Conservation (phyloP, 176 grass and related monocot genomes). For the Carex littledalei region DNA sequence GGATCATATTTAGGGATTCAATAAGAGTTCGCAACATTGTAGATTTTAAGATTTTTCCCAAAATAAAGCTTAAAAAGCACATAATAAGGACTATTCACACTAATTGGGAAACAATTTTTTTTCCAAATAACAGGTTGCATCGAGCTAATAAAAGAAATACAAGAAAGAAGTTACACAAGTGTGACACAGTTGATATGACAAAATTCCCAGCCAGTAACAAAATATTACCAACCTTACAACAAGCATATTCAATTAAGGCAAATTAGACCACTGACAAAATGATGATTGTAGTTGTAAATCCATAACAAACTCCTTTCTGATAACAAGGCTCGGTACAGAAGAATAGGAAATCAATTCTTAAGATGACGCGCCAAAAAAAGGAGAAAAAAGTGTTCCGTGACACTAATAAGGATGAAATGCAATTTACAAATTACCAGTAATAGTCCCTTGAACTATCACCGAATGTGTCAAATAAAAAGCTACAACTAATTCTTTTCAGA, state of each 20-base stretch:
- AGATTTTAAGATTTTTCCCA: not conserved
- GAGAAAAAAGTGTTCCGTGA: not conserved
- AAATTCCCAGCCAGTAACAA: not conserved
- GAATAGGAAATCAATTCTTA: not conserved
- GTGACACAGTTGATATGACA: not conserved
- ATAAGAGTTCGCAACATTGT: not conserved
- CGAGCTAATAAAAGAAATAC: not conserved
- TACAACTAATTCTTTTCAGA: slow-evolving; percentile 6
- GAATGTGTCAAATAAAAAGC: slow-evolving; percentile 21
- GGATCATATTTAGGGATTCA: not conserved
- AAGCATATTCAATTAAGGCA: not conserved
- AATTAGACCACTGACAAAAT: not conserved
- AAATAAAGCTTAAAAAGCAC: not conserved
- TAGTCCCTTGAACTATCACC: slow-evolving; percentile 17
- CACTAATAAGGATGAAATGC: not conserved
- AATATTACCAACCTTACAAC: not conserved
- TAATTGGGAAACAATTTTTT: not conserved
- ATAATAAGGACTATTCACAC: not conserved
- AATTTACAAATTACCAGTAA: slow-evolving; percentile 28
- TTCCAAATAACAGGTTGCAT: not conserved
- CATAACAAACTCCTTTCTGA: not conserved
- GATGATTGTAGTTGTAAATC: not conserved
- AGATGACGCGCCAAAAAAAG: not conserved
- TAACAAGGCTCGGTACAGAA: not conserved
- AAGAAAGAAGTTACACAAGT: not conserved